phyloP scores from a whole-genome alignment of 495 filamentous ascomycete species.

The Rusavskia elegans region DNA sequence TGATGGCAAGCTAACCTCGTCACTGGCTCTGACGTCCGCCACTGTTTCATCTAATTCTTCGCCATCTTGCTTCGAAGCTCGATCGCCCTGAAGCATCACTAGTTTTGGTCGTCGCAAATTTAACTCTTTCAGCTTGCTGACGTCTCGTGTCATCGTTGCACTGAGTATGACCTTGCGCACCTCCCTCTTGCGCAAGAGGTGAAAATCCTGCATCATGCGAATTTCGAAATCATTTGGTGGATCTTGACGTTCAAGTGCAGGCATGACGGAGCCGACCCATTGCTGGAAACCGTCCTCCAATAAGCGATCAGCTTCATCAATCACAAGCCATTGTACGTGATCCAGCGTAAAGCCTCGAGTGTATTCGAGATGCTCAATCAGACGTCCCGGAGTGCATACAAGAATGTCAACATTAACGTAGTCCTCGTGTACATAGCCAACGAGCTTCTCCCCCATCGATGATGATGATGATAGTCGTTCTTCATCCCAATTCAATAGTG shows the following conservation, averaged over 20 bases:
- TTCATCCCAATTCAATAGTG: constrained; percentile 29
- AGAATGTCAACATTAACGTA: constrained; percentile 70
- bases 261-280: constrained; percentile 65
- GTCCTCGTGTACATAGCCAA: constrained; percentile 40
- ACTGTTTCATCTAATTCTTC: not conserved
- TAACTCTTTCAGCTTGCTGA: constrained; percentile 60
- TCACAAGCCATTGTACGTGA: constrained; percentile 67
- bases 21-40: constrained; percentile 11
- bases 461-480: constrained; percentile 25
- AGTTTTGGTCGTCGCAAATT: constrained; percentile 59
- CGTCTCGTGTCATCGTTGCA: constrained; percentile 85
- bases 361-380: constrained; percentile 77
- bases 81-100: constrained; percentile 46
- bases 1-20: constrained; percentile 44
- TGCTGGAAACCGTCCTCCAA: constrained; percentile 86
- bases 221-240: constrained; percentile 24
- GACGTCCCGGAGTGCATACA: constrained; percentile 79
- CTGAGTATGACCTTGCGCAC: constrained; percentile 66
- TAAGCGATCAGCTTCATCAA: constrained; percentile 88
- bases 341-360: constrained; percentile 66
- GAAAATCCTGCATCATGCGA: not conserved
- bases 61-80: constrained; percentile 8
- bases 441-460: constrained; percentile 22
- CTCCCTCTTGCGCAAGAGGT: constrained; percentile 16
- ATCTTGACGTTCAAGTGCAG: constrained; percentile 36